A percentile compares a stretch with the other conserved stretches of the same genome.
These are phyloP conservation scores for Pisolithus marmoratus DNA, from an alignment of 768 basidiomycete species.

Conservation along the genomic window DNA sequence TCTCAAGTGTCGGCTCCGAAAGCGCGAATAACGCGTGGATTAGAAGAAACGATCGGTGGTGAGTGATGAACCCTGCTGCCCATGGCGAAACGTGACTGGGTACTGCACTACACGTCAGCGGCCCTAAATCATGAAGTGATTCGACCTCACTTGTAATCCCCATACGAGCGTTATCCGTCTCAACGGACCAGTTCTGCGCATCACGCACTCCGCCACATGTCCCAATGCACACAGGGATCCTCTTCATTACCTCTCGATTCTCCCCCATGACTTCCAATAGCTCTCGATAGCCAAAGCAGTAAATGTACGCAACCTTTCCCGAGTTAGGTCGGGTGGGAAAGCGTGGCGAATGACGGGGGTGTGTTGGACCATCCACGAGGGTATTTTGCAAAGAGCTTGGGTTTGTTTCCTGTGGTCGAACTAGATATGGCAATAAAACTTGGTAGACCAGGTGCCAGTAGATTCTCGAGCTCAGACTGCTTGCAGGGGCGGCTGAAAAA, in stretches of 20 bases:
- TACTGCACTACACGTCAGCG: constrained; percentile 1
- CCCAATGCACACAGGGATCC: neutral
- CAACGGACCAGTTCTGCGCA: neutral
- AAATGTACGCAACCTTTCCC: neutral
- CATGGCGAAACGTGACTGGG: constrained; percentile 9
- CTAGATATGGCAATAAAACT: neutral
- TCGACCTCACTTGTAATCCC: neutral
- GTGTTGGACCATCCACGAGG: neutral
- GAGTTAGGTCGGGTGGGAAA: too few relatives aligned
- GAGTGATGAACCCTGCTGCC: constrained; percentile 10
- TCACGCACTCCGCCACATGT: neutral
- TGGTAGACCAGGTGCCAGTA: constrained; percentile 4
- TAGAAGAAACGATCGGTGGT: constrained; percentile 13
- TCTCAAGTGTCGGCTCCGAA: neutral
- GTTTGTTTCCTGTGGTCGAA: constrained; percentile 3
- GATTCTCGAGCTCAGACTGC: neutral
- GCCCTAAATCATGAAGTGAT: neutral
- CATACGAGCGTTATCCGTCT: neutral
- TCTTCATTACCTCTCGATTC: neutral
- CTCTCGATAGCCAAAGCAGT: neutral
- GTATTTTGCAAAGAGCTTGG: constrained; percentile 11
- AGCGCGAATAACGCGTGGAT: constrained; percentile 21
- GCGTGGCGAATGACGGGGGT: too few relatives aligned
- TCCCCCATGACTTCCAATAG: neutral
- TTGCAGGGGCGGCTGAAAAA: constrained; percentile 1